phyloP scores from a whole-genome alignment of 176 grass and related monocot genomes.

The Pontederia crassipes region DNA sequence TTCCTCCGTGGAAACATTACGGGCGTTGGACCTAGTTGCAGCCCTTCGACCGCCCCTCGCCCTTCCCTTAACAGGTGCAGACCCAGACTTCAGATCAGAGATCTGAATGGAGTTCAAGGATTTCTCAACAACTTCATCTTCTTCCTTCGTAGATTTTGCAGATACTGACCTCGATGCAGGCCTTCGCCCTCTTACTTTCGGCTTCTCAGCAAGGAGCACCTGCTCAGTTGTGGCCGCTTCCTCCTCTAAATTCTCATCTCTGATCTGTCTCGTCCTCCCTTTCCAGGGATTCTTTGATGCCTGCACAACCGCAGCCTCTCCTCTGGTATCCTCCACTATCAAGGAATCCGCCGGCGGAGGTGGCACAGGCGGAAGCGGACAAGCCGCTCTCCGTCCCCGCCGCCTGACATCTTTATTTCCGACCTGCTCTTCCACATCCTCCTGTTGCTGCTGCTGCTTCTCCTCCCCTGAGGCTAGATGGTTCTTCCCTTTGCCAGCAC shows the following conservation, averaged over 20 bases:
- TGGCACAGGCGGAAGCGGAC: no score
- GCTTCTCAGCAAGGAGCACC: no score
- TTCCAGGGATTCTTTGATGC: no score
- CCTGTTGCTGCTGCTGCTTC: not conserved
- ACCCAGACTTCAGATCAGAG: no score
- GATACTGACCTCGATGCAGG: no score
- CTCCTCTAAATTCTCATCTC: not conserved
- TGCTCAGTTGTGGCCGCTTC: not conserved
- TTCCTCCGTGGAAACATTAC: conserved; percentile 19
- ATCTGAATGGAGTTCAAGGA: no score
- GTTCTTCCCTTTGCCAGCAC: conserved; percentile 7
- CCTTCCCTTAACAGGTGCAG: not conserved
- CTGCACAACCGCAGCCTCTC: not conserved
- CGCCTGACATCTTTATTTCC: conserved; percentile 6
- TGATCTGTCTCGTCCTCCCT: no score
- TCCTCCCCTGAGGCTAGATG: not conserved
- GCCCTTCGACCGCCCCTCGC: conserved; percentile 15
- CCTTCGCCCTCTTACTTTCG: no score
- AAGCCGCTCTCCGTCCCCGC: not conserved
- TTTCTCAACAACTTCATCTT: no score
- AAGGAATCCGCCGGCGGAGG: not conserved
- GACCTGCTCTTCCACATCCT: conserved; percentile 10
- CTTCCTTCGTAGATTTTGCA: no score
- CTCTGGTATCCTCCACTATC: not conserved
- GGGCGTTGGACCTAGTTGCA: not conserved